These are phyloP conservation scores for Gardenia jasminoides DNA, from an alignment of 257 asterid species.

Conservation along the genomic window DNA sequence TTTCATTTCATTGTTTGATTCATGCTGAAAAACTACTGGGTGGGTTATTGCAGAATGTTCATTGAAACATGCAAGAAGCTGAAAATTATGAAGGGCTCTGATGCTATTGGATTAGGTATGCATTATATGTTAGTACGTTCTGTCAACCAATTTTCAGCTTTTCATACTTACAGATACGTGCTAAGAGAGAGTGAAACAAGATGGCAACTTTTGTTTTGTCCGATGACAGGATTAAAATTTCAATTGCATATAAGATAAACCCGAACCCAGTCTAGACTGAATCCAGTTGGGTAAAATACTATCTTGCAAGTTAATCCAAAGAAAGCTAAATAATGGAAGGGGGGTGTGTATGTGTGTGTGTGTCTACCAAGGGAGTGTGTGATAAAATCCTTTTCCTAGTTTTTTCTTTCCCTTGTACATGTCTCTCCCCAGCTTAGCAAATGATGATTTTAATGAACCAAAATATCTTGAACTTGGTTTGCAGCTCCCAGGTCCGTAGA, in stretches of 20 bases:
- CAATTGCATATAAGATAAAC: background rate
- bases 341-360: background rate
- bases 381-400: background rate
- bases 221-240: background rate
- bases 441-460: background rate
- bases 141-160: background rate
- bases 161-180: background rate
- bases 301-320: background rate
- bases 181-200: background rate
- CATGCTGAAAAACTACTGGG: background rate
- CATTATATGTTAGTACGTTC: background rate
- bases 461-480: background rate
- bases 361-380: background rate
- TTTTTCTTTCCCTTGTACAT: background rate
- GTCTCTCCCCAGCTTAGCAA: background rate
- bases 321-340: background rate
- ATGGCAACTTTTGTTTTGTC: background rate
- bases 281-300: background rate
- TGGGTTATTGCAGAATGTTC: conserved; percentile 54
- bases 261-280: background rate
- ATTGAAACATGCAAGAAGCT: conserved; percentile 67
- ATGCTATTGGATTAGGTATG: conserved; percentile 81
- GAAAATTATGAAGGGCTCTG: conserved; percentile 78
- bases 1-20: background rate
- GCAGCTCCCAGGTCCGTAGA: conserved; percentile 62